These are phyloP conservation scores for Starmerella asiatica DNA, from an alignment of 805 yeast genomes.

Conservation along the genomic window DNA sequence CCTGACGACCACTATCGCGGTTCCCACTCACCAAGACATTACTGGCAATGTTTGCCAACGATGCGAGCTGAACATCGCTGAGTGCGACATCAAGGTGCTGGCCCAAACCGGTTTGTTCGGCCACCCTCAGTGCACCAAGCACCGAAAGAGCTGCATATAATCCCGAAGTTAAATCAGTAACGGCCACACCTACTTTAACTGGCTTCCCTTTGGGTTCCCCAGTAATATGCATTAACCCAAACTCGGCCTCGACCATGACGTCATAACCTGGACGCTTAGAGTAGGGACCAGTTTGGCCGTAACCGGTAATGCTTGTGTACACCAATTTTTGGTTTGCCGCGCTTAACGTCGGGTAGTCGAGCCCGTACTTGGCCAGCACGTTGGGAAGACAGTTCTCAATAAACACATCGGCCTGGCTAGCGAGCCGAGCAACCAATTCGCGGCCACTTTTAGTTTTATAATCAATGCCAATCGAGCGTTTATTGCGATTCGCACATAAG, in stretches of 20 bases:
- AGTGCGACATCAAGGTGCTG: slow-evolving; percentile 30
- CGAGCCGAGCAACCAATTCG: slow-evolving; percentile 24
- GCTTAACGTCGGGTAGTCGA: slow-evolving; percentile 25
- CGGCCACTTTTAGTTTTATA: slow-evolving; percentile 28
- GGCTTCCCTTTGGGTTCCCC: slow-evolving; percentile 32
- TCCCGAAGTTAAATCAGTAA: slow-evolving; percentile 33
- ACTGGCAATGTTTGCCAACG: slow-evolving; percentile 31
- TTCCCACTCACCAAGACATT: slow-evolving; percentile 29
- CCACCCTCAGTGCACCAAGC: slow-evolving; percentile 29
- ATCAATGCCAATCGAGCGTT: slow-evolving; percentile 29
- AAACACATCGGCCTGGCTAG: slow-evolving; percentile 27
- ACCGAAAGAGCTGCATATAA: slow-evolving; percentile 30
- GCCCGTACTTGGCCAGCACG: slow-evolving; percentile 27
- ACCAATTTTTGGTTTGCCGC: slow-evolving; percentile 24
- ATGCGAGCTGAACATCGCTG: slow-evolving; percentile 32
- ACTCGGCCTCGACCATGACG: slow-evolving; percentile 35
- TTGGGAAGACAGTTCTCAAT: slow-evolving; percentile 33
- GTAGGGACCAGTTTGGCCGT: slow-evolving; percentile 33
- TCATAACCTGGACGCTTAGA: slow-evolving; percentile 32
- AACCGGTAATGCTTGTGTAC: slow-evolving; percentile 32
- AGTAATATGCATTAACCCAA: slow-evolving; percentile 34
- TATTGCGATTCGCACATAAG: slow-evolving; percentile 30
- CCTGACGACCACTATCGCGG: slow-evolving; percentile 31
- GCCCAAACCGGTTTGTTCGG: slow-evolving; percentile 27
- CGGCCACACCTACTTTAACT: slow-evolving; percentile 34